Evolutionary conservation across 768 basidiomycete genomes (phyloP).

Genomic region (Boletus patriciae): DNA sequence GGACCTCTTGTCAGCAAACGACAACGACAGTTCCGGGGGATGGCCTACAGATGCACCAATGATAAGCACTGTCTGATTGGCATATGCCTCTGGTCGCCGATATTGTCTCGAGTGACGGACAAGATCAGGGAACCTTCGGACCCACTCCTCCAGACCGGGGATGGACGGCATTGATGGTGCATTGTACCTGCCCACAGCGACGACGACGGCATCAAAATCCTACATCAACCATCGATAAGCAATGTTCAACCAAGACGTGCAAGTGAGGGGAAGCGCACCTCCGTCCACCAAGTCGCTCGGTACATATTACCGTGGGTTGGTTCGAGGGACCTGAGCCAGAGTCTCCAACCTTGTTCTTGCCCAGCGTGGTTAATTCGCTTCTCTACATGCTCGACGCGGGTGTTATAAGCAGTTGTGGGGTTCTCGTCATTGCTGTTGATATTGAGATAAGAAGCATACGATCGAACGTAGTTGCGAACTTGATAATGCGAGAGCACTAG

Average conservation of each 20-base stretch:
- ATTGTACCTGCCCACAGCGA: slow-evolving; percentile 11
- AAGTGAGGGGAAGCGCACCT: background rate
- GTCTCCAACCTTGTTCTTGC: slow-evolving; percentile 9
- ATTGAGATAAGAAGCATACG: slow-evolving; percentile 5
- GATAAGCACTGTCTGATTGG: slow-evolving; percentile 41
- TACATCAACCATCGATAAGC: background rate
- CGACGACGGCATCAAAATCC: slow-evolving; percentile 19
- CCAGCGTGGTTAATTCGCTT: slow-evolving; percentile 31
- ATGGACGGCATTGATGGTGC: slow-evolving; percentile 18
- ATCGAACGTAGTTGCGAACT: slow-evolving; percentile 32
- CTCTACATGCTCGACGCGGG: slow-evolving; percentile 46
- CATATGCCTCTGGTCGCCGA: slow-evolving; percentile 37
- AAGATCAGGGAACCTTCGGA: slow-evolving; percentile 31
- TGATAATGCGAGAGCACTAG: slow-evolving; percentile 35
- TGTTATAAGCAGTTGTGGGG: slow-evolving; percentile 42
- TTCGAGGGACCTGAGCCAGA: slow-evolving; percentile 4
- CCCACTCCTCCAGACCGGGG: slow-evolving; percentile 13
- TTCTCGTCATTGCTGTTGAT: slow-evolving; percentile 36
- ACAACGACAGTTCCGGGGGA: too few species aligned
- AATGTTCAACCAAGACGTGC: too few species aligned
- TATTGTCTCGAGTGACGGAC: slow-evolving; percentile 45
- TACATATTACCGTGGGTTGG: slow-evolving; percentile 15
- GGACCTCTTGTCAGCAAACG: too few species aligned
- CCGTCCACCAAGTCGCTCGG: slow-evolving; percentile 34
- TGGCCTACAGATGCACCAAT: slow-evolving; percentile 32